phyloP scores from a whole-genome alignment of 2,329 filamentous ascomycete species.

The Alternaria sp. region DNA sequence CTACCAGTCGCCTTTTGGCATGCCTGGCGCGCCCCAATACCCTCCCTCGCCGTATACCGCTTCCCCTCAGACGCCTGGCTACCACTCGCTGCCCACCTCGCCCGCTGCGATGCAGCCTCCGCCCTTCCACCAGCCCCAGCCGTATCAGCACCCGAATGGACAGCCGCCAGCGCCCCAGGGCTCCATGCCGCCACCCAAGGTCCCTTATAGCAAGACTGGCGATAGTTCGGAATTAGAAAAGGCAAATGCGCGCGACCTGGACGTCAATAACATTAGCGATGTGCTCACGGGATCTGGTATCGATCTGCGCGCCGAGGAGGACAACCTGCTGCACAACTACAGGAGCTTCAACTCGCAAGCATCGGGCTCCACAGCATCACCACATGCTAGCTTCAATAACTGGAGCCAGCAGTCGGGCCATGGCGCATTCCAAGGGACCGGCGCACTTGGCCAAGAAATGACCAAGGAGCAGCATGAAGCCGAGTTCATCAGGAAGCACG shows the following conservation, averaged over 20 bases:
- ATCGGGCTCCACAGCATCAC: conserved; percentile 43
- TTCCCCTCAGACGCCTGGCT: conserved; percentile 38
- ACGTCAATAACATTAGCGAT: conserved; percentile 79
- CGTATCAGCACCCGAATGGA: conserved; percentile 42
- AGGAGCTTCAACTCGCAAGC: conserved; percentile 55
- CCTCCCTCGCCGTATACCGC: conserved; percentile 47
- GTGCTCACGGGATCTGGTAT: conserved; percentile 85
- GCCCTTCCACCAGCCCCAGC: conserved; percentile 62
- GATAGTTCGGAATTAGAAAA: conserved; percentile 55
- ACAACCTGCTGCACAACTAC: conserved; percentile 74
- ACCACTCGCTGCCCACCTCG: conserved; percentile 42
- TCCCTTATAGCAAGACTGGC: conserved; percentile 58
- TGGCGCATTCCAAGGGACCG: conserved; percentile 49
- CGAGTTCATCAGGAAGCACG: conserved; percentile 70
- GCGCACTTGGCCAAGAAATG: conserved; percentile 59
- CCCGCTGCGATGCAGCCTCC: conserved; percentile 39
- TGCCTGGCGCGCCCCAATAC: conserved; percentile 54
- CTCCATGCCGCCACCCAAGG: conserved; percentile 69
- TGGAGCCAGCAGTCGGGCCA: conserved; percentile 50
- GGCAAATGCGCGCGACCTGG: conserved; percentile 63
- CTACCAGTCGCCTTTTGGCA: conserved; percentile 40
- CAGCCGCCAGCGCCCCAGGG: conserved; percentile 32
- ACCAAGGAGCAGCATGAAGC: conserved; percentile 72
- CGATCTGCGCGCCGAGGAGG: conserved; percentile 85
- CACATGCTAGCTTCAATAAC: conserved; percentile 56